A percentile compares a stretch with the other conserved stretches of the same genome.
phyloP scores from a whole-genome alignment of 2,329 filamentous ascomycete species.

The Aspergillus sp. region DNA sequence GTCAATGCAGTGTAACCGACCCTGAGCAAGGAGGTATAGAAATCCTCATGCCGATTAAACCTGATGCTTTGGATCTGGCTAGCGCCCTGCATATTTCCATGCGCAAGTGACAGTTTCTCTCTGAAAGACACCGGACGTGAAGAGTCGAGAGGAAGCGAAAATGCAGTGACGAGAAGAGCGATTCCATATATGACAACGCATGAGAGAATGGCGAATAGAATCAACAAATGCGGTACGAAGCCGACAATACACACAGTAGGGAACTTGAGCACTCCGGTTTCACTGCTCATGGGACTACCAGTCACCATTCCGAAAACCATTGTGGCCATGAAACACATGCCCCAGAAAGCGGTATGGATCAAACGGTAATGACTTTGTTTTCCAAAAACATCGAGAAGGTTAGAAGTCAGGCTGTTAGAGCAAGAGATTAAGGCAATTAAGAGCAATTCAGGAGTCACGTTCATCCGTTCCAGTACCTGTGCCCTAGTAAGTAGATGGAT shows the following conservation, averaged over 20 bases:
- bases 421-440: slow-evolving; percentile 80
- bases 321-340: slow-evolving; percentile 76
- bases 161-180: slow-evolving; percentile 66
- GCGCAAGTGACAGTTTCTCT: slow-evolving; percentile 61
- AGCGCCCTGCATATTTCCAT: slow-evolving; percentile 86
- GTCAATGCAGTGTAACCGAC: slow-evolving; percentile 82
- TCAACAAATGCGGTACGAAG: slow-evolving; percentile 87
- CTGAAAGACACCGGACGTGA: slow-evolving; percentile 39
- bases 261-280: slow-evolving; percentile 65
- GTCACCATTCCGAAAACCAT: slow-evolving; percentile 66
- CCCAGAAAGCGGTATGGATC: slow-evolving; percentile 82
- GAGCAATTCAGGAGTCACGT: slow-evolving; percentile 82
- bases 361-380: slow-evolving; percentile 73
- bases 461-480: slow-evolving; percentile 68
- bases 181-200: slow-evolving; percentile 71
- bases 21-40: slow-evolving; percentile 82
- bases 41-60: slow-evolving; percentile 82
- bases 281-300: slow-evolving; percentile 36
- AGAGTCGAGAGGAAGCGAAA: slow-evolving; percentile 52
- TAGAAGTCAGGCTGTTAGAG: slow-evolving; percentile 80
- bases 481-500: slow-evolving; percentile 32
- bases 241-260: slow-evolving; percentile 92
- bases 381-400: slow-evolving; percentile 70
- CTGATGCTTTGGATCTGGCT: slow-evolving; percentile 73
- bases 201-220: slow-evolving; percentile 66